Evolutionary conservation across 2,329 filamentous ascomycete species (phyloP), one percentile per base, ranked within the genome.

Genomic region (Curvularia verruculosa): DNA sequence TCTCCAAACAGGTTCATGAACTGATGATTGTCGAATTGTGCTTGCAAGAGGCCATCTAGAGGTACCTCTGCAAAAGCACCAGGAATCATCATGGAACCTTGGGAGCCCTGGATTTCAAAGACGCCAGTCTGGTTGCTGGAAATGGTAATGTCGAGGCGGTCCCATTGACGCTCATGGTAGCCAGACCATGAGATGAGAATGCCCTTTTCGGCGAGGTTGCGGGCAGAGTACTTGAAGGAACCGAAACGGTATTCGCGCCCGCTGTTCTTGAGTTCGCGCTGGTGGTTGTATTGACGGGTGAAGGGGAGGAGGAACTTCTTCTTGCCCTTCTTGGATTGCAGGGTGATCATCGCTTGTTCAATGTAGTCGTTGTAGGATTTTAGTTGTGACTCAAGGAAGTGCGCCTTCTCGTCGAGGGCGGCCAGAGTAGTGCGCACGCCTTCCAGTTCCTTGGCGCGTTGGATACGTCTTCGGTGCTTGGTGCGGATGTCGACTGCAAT

Each of bases 341-440:
- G 83, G 4, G 96, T 99, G 58, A 93, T 85, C 91, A 99, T 97
- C 47, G 95, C 94, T 77, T 96, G 93, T 80, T 99, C 96, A 72
- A 99, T 96, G 78, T 99, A 99, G 79, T 99, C 92, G 74, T 99
- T 96, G 80, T 99, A 99, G 64, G 89, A 95, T 83, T 96, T 96
- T 59, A 96, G 86, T 79, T 99, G 95, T 67, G 92, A 90, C 73
- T 99, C 95, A 9, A 99, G 85, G 78, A 96, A 99, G 64, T 87
- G 86, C 36, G 94, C 93, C 80, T 99, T 95, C 67, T 92, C 87
- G 76, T 91, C 88, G 59, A 96, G 79, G 63, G 92, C 91, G 41
- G 83, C 78, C 15, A 95, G 82, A 1, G 91, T 95, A 56, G 89
- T 81, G 26, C 89, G 85, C 21, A 94, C 91, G 43, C 89, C 89